A percentile compares a stretch with the other conserved stretches of the same genome.
Conservation (phyloP, 2,329 filamentous ascomycete genomes). For the Didymella exigua region DNA sequence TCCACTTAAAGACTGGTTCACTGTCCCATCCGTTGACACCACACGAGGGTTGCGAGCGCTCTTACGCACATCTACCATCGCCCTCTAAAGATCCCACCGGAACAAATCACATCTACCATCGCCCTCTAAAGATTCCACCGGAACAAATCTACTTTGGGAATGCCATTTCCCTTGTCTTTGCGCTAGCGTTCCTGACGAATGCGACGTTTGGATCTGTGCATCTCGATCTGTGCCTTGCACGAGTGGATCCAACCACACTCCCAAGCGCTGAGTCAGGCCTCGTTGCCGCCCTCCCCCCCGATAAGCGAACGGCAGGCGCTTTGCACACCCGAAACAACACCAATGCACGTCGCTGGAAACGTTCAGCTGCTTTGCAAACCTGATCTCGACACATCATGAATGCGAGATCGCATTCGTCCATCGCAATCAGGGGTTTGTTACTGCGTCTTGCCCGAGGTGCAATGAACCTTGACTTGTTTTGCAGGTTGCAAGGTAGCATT, state of each 20-base stretch:
- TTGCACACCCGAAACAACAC: constrained; percentile 12
- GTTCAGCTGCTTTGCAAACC: not conserved
- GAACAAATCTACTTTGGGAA: not conserved
- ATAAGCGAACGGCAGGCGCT: constrained; percentile 17
- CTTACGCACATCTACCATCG: not conserved
- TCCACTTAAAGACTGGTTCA: not conserved
- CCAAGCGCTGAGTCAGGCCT: not conserved
- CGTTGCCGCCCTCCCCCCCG: not conserved
- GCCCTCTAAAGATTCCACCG: not conserved
- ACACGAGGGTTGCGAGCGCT: not conserved
- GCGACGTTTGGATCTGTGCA: not conserved
- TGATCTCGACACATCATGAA: not conserved
- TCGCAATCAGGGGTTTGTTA: not conserved
- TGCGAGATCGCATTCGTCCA: not conserved
- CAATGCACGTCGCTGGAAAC: constrained; percentile 16
- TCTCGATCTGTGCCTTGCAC: not conserved
- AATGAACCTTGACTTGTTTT: not conserved
- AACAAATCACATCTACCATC: not conserved
- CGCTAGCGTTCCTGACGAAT: not conserved
- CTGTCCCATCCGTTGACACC: not conserved
- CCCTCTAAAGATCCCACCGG: too few relatives aligned
- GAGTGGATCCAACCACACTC: not conserved
- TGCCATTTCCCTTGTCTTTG: not conserved
- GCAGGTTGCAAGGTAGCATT: not conserved
- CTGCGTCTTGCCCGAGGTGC: not conserved